A percentile compares a stretch with the other conserved stretches of the same genome.
Evolutionary conservation across 345 rosid species (phyloP).

Genomic region (Populus deltoides): DNA sequence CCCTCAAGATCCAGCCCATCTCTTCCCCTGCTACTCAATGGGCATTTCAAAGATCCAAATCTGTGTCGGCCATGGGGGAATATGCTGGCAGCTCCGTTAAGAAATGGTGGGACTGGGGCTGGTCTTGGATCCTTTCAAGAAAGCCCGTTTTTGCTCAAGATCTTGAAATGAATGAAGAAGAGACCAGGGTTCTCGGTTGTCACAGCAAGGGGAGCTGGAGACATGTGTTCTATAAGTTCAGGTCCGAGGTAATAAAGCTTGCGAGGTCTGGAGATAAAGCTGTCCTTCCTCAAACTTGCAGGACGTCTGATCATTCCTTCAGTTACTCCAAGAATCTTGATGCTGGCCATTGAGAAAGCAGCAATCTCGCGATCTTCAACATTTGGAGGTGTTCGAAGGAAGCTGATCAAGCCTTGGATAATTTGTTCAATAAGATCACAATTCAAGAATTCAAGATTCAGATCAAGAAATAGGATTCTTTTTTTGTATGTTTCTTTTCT

Average conservation of each 20-base stretch:
- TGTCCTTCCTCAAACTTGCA: conserved; percentile 59
- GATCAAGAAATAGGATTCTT: not conserved
- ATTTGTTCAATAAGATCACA: not conserved
- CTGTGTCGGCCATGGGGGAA: conserved; percentile 60
- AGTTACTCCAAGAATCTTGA: conserved; percentile 49
- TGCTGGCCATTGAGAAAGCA: not conserved
- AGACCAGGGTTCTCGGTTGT: conserved; percentile 51
- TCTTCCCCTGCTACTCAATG: conserved; percentile 40
- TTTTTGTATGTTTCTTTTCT: not conserved
- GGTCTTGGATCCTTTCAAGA: conserved; percentile 80
- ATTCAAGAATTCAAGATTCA: not conserved
- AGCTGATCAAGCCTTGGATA: not conserved
- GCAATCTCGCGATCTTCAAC: not conserved
- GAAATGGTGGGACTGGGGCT: conserved; percentile 86
- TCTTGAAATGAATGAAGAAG: conserved; percentile 83
- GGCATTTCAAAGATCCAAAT: conserved; percentile 61
- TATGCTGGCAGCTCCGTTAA: conserved; percentile 53
- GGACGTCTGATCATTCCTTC: conserved; percentile 38
- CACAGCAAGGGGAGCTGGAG: conserved; percentile 75
- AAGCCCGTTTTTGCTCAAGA: conserved; percentile 69
- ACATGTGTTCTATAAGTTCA: conserved; percentile 71
- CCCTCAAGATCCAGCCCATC: conserved; percentile 46
- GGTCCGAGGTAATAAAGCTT: conserved; percentile 52
- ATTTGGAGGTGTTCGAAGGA: not conserved
- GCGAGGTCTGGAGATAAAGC: conserved; percentile 51